Conservation (phyloP, 345 rosid species). For the Turritis glabra region DNA sequence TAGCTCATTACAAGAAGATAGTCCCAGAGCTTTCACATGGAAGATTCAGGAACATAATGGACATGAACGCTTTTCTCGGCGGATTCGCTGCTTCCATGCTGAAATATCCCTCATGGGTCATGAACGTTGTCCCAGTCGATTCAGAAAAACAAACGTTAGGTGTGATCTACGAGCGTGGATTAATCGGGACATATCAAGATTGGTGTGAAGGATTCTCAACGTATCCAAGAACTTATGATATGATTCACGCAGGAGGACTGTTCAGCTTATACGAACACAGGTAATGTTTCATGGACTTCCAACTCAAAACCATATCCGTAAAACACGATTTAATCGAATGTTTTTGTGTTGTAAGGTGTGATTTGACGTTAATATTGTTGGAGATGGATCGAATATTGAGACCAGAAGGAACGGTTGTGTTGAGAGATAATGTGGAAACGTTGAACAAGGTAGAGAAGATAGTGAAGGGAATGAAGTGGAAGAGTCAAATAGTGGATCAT, state of each 20-base stretch:
- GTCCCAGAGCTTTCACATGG: constrained; percentile 59
- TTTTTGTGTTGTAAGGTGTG: constrained; percentile 55
- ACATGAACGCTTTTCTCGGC: constrained; percentile 93
- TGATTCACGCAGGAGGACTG: constrained; percentile 81
- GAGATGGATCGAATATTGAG: constrained; percentile 97
- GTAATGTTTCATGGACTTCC: constrained; percentile 30
- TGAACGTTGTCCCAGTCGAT: constrained; percentile 84
- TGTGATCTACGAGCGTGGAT: constrained; percentile 75
- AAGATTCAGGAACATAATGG: constrained; percentile 84
- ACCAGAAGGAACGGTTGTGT: constrained; percentile 92
- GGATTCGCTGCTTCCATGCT: constrained; percentile 81
- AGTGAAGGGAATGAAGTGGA: constrained; percentile 89
- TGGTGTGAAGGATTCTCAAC: constrained; percentile 99
- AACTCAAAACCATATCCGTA: not conserved
- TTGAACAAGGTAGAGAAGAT: constrained; percentile 70
- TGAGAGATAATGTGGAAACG: constrained; percentile 87
- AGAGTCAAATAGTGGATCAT: constrained; percentile 74
- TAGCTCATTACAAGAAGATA: constrained; percentile 62
- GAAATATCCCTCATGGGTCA: constrained; percentile 83
- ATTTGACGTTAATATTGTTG: constrained; percentile 69
- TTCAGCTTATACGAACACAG: constrained; percentile 82
- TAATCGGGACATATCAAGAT: constrained; percentile 85
- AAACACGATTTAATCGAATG: not conserved
- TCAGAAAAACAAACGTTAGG: constrained; percentile 81
- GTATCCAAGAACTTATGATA: constrained; percentile 95